Evolutionary conservation across 345 rosid genomes (phyloP).

Genomic region (Melaleuca quinquenervia): DNA sequence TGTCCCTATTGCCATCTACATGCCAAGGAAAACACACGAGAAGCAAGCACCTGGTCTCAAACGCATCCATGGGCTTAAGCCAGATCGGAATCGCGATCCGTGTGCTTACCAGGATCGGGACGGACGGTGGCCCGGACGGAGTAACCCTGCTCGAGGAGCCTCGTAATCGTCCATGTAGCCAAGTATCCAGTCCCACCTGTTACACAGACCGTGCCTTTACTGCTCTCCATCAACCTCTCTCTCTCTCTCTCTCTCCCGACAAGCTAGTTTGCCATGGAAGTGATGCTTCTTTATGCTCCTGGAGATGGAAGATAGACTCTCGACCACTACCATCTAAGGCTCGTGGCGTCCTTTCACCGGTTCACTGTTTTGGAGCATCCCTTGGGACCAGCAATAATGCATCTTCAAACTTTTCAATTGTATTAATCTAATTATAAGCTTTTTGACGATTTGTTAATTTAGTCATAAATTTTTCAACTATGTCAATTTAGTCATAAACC

Average conservation of each 20-base stretch:
- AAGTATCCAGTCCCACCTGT: conserved; percentile 19
- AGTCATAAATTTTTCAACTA: no score
- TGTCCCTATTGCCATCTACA: conserved; percentile 5
- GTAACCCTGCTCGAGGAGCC: conserved; percentile 20
- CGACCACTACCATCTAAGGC: no score
- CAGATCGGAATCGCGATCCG: neutral
- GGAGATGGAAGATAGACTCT: neutral
- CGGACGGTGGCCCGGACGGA: conserved; percentile 18
- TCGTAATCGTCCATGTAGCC: conserved; percentile 18
- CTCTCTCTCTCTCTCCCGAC: neutral
- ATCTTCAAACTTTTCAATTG: no score
- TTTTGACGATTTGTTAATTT: no score
- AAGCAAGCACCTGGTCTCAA: neutral
- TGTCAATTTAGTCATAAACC: no score
- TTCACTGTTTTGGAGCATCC: no score
- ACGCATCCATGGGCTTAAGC: neutral
- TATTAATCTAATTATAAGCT: no score
- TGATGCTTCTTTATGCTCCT: neutral
- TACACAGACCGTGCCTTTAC: conserved; percentile 5
- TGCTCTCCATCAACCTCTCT: neutral
- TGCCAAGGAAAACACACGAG: neutral
- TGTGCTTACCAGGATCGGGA: conserved; percentile 1
- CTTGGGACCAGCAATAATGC: no score
- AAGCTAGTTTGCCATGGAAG: neutral
- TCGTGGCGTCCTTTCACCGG: no score